Conservation (phyloP, 192 early-diverging fungal genomes). For the Dimargaris verticillata region DNA sequence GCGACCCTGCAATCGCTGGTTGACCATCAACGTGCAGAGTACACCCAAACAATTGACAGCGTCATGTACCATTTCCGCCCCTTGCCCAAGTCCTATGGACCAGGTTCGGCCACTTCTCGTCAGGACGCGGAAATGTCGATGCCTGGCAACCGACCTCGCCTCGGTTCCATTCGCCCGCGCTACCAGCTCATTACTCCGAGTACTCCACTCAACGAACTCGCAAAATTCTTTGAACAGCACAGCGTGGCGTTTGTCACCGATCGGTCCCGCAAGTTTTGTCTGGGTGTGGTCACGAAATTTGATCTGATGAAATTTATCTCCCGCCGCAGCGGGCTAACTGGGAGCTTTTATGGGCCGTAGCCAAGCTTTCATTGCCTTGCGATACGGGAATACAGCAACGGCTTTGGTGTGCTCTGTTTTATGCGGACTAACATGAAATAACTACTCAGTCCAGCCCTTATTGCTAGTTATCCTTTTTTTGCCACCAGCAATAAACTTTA, state of each 20-base stretch:
- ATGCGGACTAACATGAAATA: no score
- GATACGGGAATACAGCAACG: no score
- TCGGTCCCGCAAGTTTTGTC: conserved; percentile 53
- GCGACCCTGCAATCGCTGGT: conserved; percentile 37
- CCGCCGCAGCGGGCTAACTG: conserved; percentile 30
- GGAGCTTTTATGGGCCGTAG: no score
- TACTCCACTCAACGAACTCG: conserved; percentile 59
- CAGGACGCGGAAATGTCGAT: no score
- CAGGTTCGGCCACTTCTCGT: background rate
- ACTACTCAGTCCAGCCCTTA: no score
- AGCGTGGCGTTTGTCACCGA: conserved; percentile 75
- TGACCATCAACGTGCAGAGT: conserved; percentile 29
- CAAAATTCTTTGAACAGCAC: conserved; percentile 68
- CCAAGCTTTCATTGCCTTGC: no score
- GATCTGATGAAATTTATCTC: conserved; percentile 55
- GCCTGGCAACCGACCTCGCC: background rate
- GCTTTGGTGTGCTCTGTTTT: no score
- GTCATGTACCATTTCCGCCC: conserved; percentile 48
- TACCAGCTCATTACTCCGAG: conserved; percentile 68
- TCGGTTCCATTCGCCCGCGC: conserved; percentile 9
- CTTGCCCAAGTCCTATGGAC: background rate
- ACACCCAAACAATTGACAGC: conserved; percentile 29
- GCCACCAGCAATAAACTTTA: no score
- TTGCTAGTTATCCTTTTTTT: no score
- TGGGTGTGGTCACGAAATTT: conserved; percentile 64